Conservation (phyloP, 2,329 filamentous ascomycete species). For the Arthrobotrys sphaeroides region DNA sequence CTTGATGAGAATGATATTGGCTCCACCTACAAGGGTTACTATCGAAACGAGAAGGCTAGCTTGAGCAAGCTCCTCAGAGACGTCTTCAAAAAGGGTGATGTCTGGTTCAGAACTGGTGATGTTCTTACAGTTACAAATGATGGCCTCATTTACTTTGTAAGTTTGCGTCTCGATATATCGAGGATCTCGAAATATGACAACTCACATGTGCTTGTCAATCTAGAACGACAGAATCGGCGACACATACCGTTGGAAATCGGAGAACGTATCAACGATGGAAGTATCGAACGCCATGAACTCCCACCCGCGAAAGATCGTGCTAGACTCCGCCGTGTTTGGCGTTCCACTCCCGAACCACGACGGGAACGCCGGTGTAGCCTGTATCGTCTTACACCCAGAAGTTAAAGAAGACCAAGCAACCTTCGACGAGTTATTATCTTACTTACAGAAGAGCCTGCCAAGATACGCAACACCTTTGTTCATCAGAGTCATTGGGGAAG, state of each 20-base stretch:
- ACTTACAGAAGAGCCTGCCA: slow-evolving; percentile 71
- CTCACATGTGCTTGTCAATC: background rate
- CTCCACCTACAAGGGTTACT: slow-evolving; percentile 81
- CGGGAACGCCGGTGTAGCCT: slow-evolving; percentile 82
- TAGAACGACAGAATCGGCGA: slow-evolving; percentile 76
- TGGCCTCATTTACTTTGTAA: slow-evolving; percentile 77
- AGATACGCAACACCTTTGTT: slow-evolving; percentile 81
- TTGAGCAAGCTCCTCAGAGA: slow-evolving; percentile 77
- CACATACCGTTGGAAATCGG: slow-evolving; percentile 82
- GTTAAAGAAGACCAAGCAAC: slow-evolving; percentile 64
- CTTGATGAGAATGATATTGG: slow-evolving; percentile 73
- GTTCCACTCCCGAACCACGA: slow-evolving; percentile 82
- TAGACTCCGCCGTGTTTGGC: slow-evolving; percentile 87
- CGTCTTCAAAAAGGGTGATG: slow-evolving; percentile 79
- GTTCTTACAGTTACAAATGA: slow-evolving; percentile 76
- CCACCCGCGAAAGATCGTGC: slow-evolving; percentile 68
- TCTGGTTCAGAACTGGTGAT: slow-evolving; percentile 86
- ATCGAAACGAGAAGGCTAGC: slow-evolving; percentile 75
- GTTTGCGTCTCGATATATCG: background rate
- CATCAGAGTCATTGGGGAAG: slow-evolving; percentile 71
- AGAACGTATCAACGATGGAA: slow-evolving; percentile 84
- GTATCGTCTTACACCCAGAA: slow-evolving; percentile 67
- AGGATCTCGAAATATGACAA: background rate
- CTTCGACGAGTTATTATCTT: slow-evolving; percentile 70
- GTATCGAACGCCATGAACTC: slow-evolving; percentile 78